Evolutionary conservation across 2,329 filamentous ascomycete genomes (phyloP).

Genomic region (Grosmannia clavigera): DNA sequence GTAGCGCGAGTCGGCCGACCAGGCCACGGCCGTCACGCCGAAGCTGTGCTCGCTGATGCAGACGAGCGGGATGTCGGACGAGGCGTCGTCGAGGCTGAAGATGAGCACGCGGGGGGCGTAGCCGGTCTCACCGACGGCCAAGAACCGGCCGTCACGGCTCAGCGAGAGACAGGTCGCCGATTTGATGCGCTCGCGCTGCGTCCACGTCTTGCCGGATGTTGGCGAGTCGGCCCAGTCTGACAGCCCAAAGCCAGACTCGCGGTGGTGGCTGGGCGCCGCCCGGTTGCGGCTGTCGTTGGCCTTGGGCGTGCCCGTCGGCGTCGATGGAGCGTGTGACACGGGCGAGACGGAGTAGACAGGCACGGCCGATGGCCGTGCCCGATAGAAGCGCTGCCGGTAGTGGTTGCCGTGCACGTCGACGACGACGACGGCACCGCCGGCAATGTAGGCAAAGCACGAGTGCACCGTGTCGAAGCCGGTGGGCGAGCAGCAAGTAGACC

Average conservation of each 20-base stretch:
- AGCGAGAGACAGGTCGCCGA: constrained; percentile 83
- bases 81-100: constrained; percentile 70
- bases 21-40: constrained; percentile 78
- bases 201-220: constrained; percentile 57
- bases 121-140: constrained; percentile 91
- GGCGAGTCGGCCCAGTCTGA: constrained; percentile 51
- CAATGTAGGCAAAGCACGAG: constrained; percentile 76
- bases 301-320: constrained; percentile 45
- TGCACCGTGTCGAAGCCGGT: constrained; percentile 77
- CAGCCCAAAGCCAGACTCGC: constrained; percentile 33
- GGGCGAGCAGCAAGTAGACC: constrained; percentile 74
- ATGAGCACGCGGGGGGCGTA: constrained; percentile 86
- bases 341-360: constrained; percentile 49
- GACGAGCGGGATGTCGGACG: constrained; percentile 70
- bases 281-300: constrained; percentile 51
- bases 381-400: constrained; percentile 74
- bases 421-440: constrained; percentile 86
- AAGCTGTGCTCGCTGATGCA: constrained; percentile 82
- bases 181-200: constrained; percentile 84
- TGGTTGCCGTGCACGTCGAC: constrained; percentile 61
- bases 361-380: constrained; percentile 66
- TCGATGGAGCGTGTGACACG: constrained; percentile 34
- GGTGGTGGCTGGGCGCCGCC: constrained; percentile 26
- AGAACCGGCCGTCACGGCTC: constrained; percentile 72
- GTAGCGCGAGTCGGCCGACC: constrained; percentile 76